Base-by-base conservation (phyloP, 768 basidiomycete genomes). In the Podaxis carcinomalis region DNA sequence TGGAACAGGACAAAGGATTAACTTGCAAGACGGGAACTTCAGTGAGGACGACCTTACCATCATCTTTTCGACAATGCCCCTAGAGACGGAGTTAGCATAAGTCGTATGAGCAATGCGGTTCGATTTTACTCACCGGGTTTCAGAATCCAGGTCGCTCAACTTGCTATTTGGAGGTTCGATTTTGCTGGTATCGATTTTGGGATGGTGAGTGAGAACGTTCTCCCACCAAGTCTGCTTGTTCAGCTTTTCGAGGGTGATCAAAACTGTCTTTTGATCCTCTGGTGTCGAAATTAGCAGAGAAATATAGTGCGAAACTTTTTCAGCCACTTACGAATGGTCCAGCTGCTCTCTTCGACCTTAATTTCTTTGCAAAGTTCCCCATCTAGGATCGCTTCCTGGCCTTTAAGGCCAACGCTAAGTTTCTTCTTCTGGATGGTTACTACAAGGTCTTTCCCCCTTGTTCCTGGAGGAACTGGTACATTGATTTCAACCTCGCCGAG, bases 41-140 rank as follows among this genome's bases (percentile, higher is more conserved):
- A 14, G 52, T 35, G 59, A 46, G 52, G 27, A 56, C 14, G 23
- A 25, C 73, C 89, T 67, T 76, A 96, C 96, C 96, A 99, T 98
- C 97, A 99, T 99, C 80, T 99, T 99, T 75, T 99, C 97, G 3
- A 99, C 97, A 92, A 99, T 91, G 1, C 92, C 94, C 65, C 97
- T 92, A 68, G 2, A 65, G 51, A 40, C 40, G 57, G 64, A 54
- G 60, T 56, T 21, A 53, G 44, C 44, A 21, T 28, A 28, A 37
- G 42, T 32, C 13, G n/a, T 4, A 55, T 53, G 36, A 42, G 25
- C 27, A 35, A 47, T 21, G 32, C 28, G 28, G 39, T n/a, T n/a
- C 42, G 46, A 32, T 9, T 11, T 11, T 10, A 63, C 75, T 36
- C 66, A 89, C 92, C 92, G 86, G 0, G 96, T 98, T 72, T 98